phyloP scores from a whole-genome alignment of 441 rosid genomes.

The Populus tomentosa region DNA sequence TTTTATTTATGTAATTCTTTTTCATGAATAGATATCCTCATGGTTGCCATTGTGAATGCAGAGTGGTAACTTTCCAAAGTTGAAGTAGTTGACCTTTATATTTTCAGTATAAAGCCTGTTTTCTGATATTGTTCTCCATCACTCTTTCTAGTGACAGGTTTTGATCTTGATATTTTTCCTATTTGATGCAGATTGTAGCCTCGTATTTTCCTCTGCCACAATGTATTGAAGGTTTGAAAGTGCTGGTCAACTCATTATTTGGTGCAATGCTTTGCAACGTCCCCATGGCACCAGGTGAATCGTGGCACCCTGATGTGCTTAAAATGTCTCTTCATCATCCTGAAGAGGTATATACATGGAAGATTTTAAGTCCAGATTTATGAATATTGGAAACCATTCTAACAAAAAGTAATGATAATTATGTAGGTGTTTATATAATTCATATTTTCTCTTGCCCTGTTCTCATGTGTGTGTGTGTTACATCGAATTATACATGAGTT shows the following conservation, averaged over 20 bases:
- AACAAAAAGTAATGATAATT: not conserved
- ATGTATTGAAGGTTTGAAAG: slow-evolving; percentile 84
- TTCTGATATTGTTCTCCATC: not conserved
- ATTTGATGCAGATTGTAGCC: slow-evolving; percentile 62
- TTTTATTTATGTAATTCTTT: slow-evolving; percentile 9
- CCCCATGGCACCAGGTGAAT: slow-evolving; percentile 83
- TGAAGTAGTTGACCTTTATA: not conserved
- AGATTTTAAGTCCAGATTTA: not conserved
- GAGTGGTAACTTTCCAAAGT: not conserved
- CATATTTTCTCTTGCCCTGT: not conserved
- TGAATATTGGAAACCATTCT: not conserved
- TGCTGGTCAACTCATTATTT: slow-evolving; percentile 73
- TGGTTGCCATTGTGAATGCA: not conserved
- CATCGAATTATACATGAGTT: too few species aligned
- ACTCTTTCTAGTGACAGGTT: not conserved
- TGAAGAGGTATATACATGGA: slow-evolving; percentile 61
- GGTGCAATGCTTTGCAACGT: slow-evolving; percentile 65
- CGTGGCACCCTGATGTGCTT: slow-evolving; percentile 93
- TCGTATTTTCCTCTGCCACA: slow-evolving; percentile 84
- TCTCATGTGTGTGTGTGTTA: not conserved
- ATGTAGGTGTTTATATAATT: not conserved
- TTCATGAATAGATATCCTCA: not conserved
- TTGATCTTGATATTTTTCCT: not conserved
- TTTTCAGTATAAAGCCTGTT: not conserved
- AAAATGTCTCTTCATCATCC: slow-evolving; percentile 88